Conservation (phyloP, 1,284 basidiomycete species). For the Cryptococcus sp. region DNA sequence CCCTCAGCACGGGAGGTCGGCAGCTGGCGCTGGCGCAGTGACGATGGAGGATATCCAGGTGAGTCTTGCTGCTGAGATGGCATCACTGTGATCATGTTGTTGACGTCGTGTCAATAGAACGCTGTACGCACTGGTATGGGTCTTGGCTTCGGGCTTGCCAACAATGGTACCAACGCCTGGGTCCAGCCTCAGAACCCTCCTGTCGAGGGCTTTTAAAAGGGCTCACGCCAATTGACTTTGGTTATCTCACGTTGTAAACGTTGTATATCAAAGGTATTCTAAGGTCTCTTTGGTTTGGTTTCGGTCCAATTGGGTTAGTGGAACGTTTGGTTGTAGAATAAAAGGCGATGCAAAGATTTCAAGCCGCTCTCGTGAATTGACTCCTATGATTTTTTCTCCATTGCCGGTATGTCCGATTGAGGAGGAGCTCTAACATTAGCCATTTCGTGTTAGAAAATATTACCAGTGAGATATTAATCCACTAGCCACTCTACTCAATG, state of each 20-base stretch:
- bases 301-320: neutral
- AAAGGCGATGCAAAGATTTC: too few species aligned
- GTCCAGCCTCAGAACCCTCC: slow-evolving; percentile 3
- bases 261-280: neutral
- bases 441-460: too few species aligned
- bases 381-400: too few species aligned
- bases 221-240: neutral
- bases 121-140: slow-evolving; percentile 35
- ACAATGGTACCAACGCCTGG: slow-evolving; percentile 2
- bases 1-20: slow-evolving; percentile 25
- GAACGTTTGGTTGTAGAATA: too few species aligned
- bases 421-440: too few species aligned
- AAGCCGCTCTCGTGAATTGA: too few species aligned
- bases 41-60: slow-evolving; percentile 11
- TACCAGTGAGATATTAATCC: too few species aligned
- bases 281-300: neutral
- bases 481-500: too few species aligned
- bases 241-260: neutral
- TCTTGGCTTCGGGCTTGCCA: slow-evolving; percentile 23
- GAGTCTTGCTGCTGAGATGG: slow-evolving; percentile 6
- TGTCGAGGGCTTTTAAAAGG: slow-evolving; percentile 18
- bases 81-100: slow-evolving; percentile 1
- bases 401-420: too few species aligned
- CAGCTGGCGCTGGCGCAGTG: neutral
- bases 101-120: slow-evolving; percentile 12